A percentile compares a stretch with the other conserved stretches of the same genome.
Conservation (phyloP, 805 yeast species). For the Saturnispora mendoncae region DNA sequence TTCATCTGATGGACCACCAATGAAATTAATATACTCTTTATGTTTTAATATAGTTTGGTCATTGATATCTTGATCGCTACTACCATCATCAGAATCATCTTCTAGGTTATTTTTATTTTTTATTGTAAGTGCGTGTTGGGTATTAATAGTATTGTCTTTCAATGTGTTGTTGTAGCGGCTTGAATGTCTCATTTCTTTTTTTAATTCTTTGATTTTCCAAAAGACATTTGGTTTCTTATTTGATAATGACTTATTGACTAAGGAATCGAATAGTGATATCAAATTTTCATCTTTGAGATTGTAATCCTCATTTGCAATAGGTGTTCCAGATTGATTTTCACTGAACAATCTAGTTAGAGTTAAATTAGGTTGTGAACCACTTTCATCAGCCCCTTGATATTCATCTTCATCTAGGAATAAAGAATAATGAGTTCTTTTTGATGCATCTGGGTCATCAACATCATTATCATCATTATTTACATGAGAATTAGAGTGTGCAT, state of each 20-base stretch:
- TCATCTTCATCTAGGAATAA: not conserved
- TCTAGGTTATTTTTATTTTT: constrained; percentile 15
- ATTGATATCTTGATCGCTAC: no score
- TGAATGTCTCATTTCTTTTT: not conserved
- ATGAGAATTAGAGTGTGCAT: no score
- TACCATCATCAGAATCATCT: no score
- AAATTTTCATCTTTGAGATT: not conserved
- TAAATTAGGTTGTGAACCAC: not conserved
- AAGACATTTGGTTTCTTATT: not conserved
- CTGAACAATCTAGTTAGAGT: not conserved
- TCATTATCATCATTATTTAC: constrained; percentile 10
- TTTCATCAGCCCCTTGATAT: not conserved
- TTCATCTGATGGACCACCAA: constrained; percentile 17
- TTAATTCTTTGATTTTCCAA: constrained; percentile 1
- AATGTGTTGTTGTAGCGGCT: no score
- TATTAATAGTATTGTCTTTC: not conserved
- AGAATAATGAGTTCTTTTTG: not conserved
- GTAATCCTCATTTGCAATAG: not conserved
- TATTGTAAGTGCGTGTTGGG: not conserved
- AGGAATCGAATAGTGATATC: not conserved
- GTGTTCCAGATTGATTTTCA: not conserved
- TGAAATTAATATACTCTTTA: constrained; percentile 21
- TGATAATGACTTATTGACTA: not conserved
- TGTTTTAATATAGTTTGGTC: constrained; percentile 11
- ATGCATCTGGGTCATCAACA: not conserved